Evolutionary conservation across 164 flowering plant genomes (phyloP).

Genomic region (Cinnamomum chago): DNA sequence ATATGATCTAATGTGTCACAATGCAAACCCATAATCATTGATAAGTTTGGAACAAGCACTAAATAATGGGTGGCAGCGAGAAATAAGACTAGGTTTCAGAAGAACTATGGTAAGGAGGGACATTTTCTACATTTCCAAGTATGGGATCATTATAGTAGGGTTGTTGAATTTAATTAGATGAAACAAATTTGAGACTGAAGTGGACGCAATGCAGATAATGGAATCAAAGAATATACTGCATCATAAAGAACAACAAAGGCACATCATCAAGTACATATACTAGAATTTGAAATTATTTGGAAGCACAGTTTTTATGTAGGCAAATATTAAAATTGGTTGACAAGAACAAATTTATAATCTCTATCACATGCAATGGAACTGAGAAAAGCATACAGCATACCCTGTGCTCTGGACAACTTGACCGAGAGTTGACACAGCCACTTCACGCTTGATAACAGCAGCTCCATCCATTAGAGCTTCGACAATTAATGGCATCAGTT

Average conservation of each 20-base stretch:
- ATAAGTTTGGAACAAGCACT: no score
- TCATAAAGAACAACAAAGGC: neutral
- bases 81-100: no score
- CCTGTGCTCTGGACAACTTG: constrained; percentile 99
- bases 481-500: constrained; percentile 89
- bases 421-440: constrained; percentile 94
- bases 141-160: no score
- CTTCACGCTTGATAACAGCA: constrained; percentile 86
- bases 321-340: neutral
- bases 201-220: no score
- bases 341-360: neutral
- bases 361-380: neutral
- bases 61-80: no score
- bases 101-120: no score
- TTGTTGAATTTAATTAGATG: no score
- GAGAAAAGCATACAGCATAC: constrained; percentile 32
- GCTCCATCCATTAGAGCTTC: constrained; percentile 97
- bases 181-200: no score
- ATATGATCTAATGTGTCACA: no score
- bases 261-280: neutral
- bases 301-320: neutral
- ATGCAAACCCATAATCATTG: no score
- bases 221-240: neutral
- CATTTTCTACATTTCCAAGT: no score
- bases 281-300: neutral